Base-by-base conservation (phyloP, 805 yeast species). In the Starmerella floris region DNA sequence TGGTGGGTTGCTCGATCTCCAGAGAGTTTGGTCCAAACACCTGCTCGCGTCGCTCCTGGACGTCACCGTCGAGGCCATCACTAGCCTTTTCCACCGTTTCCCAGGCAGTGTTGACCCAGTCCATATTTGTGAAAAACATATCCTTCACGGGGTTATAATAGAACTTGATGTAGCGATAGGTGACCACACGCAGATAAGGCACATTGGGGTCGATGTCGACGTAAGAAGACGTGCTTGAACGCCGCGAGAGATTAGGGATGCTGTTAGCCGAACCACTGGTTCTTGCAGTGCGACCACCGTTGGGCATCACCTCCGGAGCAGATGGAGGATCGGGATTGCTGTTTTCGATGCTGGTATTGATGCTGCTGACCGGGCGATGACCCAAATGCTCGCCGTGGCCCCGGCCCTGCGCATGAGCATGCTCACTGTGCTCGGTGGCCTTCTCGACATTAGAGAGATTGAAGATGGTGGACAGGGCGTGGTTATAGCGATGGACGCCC, bases 41-140 rank as follows among this genome's bases (percentile, higher is more conserved):
- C 40, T 69, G 56, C 17, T 63, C 61, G 41, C 98, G 69, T 54
- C 79, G 83, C 40, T 76, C 81, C 51, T 75, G 79, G 1, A 70
- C 60, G 8, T 76, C 77, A 45, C 76, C 79, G 2, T 83, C 70
- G 10, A 88, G 67, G 2, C 98, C 98, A 35, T 70, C 73, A 5
- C 46, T 42, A 8, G 61, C 59, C 3, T 73, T 68, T 15, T 68
- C 68, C 23, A 72, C 61, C 45, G 75, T 72, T 13, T 70, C 58
- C 98, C 99, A 91, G 40, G 70, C 68, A 2, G 70, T 63, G 58
- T 85, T 95, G 41, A 75, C 73, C 99, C 99, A 91, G 55, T 79
- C 83, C 26, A 74, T 71, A 55, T 87, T 83, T 6, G 94, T 76
- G 53, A 73, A 77, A 65, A 79, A 91, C 37, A 87, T 68, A 59